A percentile compares a stretch with the other conserved stretches of the same genome.
Conservation (phyloP, 106 monocot genomes). For the Amphibolis antarctica region DNA sequence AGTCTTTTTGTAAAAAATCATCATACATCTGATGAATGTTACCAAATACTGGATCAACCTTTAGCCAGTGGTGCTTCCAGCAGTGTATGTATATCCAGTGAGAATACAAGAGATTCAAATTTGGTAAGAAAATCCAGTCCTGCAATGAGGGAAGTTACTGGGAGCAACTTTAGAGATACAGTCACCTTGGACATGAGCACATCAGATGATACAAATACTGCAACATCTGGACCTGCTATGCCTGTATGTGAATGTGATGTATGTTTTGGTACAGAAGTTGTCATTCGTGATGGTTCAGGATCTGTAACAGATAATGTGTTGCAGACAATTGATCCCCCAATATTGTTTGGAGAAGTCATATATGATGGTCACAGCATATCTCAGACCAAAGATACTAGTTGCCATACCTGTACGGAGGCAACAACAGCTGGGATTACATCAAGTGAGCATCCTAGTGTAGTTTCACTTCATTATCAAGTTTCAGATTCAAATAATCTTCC, state of each 20-base stretch:
- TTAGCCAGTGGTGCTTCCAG: background rate
- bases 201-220: background rate
- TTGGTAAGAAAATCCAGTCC: background rate
- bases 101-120: background rate
- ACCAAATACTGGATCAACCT: background rate
- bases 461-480: slow-evolving; percentile 30
- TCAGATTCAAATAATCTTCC: slow-evolving; percentile 36
- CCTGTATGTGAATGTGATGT: background rate
- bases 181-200: background rate
- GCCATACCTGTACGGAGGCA: slow-evolving; percentile 7
- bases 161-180: no score
- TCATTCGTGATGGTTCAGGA: background rate
- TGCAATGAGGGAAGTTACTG: background rate
- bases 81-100: background rate
- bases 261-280: background rate
- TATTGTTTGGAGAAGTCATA: background rate
- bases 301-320: background rate
- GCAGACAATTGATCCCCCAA: background rate
- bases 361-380: background rate
- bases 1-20: no score
- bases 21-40: background rate
- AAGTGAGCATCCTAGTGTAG: slow-evolving; percentile 52
- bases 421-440: slow-evolving; percentile 24
- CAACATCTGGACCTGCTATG: background rate
- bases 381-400: slow-evolving; percentile 5